Conservation (phyloP, 257 asterid species). For the Thymus mandschuricus region DNA sequence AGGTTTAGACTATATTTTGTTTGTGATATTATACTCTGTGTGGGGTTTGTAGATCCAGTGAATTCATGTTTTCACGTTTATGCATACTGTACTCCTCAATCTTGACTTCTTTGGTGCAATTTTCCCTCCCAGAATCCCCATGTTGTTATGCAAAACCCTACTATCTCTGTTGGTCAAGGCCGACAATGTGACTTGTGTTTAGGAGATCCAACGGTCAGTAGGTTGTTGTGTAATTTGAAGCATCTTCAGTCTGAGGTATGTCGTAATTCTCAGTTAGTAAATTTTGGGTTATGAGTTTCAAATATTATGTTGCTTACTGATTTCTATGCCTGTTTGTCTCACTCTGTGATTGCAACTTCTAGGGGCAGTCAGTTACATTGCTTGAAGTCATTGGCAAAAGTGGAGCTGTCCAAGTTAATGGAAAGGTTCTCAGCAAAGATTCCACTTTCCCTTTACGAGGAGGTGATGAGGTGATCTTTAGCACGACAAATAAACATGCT, state of each 20-base stretch:
- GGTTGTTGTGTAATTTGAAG: conserved; percentile 73
- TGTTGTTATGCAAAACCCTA: conserved; percentile 57
- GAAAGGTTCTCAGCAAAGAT: conserved; percentile 62
- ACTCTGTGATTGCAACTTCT: conserved; percentile 3
- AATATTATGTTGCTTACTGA: conserved; percentile 25
- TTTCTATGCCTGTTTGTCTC: conserved; percentile 26
- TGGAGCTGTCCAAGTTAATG: conserved; percentile 84
- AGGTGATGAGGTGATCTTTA: conserved; percentile 87
- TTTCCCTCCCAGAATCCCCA: conserved; percentile 67
- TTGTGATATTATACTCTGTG: too few relatives aligned
- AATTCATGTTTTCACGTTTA: conserved; percentile 8
- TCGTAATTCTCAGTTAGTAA: conserved; percentile 19
- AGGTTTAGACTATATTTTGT: too few relatives aligned
- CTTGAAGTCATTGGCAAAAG: conserved; percentile 76
- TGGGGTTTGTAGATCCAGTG: conserved; percentile 15
- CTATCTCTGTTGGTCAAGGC: conserved; percentile 54
- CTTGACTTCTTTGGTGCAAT: conserved; percentile 20
- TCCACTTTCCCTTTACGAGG: conserved; percentile 65
- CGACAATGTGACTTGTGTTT: conserved; percentile 69
- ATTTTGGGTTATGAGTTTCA: conserved; percentile 10
- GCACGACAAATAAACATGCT: conserved; percentile 70
- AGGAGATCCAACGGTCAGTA: conserved; percentile 68
- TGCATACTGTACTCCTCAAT: conserved; percentile 20
- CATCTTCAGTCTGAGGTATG: conserved; percentile 67
- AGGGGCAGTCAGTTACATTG: conserved; percentile 63